Percentiles rank a stretch among this genome's conserved stretches.
Evolutionary conservation across 352 stramenopile genomes (phyloP).

Genomic region (Phytophthora pinifolia): DNA sequence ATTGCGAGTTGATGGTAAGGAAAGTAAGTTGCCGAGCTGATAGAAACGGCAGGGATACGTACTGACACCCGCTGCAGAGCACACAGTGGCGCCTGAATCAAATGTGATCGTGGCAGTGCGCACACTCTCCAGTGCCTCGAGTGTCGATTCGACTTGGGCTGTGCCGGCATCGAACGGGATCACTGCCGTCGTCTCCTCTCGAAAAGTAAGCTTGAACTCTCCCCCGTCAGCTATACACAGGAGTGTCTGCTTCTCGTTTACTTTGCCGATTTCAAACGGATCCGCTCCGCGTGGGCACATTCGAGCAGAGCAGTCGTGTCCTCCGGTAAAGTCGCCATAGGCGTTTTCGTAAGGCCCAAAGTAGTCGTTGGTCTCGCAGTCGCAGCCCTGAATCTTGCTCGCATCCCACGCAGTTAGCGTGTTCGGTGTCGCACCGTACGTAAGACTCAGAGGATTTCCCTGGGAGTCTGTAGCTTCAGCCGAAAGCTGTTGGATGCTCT

Average conservation of each 20-base stretch:
- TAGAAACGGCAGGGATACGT: constrained; percentile 8
- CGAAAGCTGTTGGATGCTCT: constrained; percentile 74
- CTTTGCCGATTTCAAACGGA: constrained; percentile 60
- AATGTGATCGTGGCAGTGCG: constrained; percentile 60
- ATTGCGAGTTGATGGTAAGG: too few species aligned
- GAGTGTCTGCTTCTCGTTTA: constrained; percentile 75
- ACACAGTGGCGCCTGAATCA: constrained; percentile 35
- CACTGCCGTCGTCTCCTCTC: constrained; percentile 50
- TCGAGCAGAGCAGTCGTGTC: constrained; percentile 71
- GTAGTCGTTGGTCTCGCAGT: constrained; percentile 62
- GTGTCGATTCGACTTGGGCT: constrained; percentile 43
- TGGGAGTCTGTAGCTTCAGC: constrained; percentile 31
- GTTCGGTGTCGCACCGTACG: constrained; percentile 71
- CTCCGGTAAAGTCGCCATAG: constrained; percentile 46
- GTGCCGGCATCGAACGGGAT: constrained; percentile 52
- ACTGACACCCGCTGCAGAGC: constrained; percentile 42
- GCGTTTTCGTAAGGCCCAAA: constrained; percentile 64
- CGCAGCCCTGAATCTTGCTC: constrained; percentile 84
- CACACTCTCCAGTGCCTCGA: constrained; percentile 61
- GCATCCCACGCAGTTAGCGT: constrained; percentile 75
- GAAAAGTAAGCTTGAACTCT: constrained; percentile 72
- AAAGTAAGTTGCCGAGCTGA: constrained; percentile 1
- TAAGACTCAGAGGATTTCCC: constrained; percentile 48
- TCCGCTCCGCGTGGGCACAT: constrained; percentile 91
- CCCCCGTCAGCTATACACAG: constrained; percentile 53